Evolutionary conservation across 495 filamentous ascomycete genomes (phyloP).

Genomic region (Chlorociboria aeruginascens): DNA sequence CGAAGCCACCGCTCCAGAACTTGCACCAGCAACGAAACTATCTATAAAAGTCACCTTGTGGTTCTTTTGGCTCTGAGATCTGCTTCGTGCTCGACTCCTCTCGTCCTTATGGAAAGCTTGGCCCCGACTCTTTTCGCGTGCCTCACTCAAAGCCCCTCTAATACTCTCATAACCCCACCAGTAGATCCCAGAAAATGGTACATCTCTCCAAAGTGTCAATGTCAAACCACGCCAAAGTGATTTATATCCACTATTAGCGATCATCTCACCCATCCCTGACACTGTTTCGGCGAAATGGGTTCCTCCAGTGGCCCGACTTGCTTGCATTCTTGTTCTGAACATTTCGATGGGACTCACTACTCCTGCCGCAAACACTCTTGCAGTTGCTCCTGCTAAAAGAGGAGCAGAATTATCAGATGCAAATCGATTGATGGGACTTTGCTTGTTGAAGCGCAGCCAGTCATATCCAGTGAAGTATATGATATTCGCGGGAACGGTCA

Average conservation of each 20-base stretch:
- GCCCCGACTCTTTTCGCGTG: conserved; percentile 39
- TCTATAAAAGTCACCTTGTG: conserved; percentile 68
- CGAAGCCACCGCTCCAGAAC: conserved; percentile 73
- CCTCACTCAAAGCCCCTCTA: conserved; percentile 49
- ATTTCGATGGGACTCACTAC: conserved; percentile 89
- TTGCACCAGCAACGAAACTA: conserved; percentile 75
- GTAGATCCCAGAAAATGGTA: conserved; percentile 92
- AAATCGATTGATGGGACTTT: conserved; percentile 51
- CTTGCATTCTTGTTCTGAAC: conserved; percentile 87
- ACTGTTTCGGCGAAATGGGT: conserved; percentile 60
- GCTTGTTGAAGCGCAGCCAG: conserved; percentile 62
- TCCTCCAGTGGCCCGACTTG: conserved; percentile 41
- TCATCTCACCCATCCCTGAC: conserved; percentile 66
- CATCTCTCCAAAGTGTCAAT: conserved; percentile 90
- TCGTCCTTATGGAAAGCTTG: conserved; percentile 16
- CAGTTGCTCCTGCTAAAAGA: conserved; percentile 64
- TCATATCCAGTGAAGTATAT: conserved; percentile 99
- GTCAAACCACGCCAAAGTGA: conserved; percentile 90
- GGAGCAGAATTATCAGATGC: conserved; percentile 62
- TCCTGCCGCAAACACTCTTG: conserved; percentile 68
- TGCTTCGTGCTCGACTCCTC: conserved; percentile 27
- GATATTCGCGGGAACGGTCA: conserved; percentile 91
- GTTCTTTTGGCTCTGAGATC: conserved; percentile 40
- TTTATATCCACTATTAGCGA: conserved; percentile 55
- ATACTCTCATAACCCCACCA: conserved; percentile 94